phyloP scores from a whole-genome alignment of 768 basidiomycete genomes.

The Leccinum boreale region DNA sequence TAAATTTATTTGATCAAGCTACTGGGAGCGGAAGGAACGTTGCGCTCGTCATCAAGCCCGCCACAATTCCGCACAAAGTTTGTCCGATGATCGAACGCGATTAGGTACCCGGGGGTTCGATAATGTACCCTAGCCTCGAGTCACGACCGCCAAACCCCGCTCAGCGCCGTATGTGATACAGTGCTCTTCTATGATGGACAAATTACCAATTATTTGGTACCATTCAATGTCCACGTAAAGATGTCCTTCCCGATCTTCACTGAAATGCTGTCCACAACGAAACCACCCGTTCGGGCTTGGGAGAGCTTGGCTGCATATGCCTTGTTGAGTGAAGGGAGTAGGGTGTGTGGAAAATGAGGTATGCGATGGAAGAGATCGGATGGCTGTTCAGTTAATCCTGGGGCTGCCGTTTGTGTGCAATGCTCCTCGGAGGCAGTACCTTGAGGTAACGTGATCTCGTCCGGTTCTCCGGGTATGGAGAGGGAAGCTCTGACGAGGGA shows the following conservation, averaged over 20 bases:
- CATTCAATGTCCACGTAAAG: conserved; percentile 41
- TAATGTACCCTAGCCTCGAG: conserved; percentile 1
- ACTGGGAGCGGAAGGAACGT: conserved; percentile 73
- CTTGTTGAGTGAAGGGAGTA: conserved; percentile 50
- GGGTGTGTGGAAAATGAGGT: conserved; percentile 44
- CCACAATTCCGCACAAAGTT: conserved; percentile 6
- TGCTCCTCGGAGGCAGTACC: conserved; percentile 4
- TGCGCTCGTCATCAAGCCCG: conserved; percentile 51
- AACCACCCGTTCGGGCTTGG: conserved; percentile 42
- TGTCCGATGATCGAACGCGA: neutral
- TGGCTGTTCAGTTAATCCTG: conserved; percentile 6
- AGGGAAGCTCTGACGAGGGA: conserved; percentile 4
- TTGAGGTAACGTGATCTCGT: conserved; percentile 1
- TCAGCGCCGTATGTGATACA: conserved; percentile 5
- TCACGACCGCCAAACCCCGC: conserved; percentile 1
- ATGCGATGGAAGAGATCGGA: conserved; percentile 43
- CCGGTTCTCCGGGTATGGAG: neutral
- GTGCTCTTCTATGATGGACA: conserved; percentile 4
- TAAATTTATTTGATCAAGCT: conserved; percentile 72
- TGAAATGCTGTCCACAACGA: conserved; percentile 52
- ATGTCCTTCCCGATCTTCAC: conserved; percentile 72
- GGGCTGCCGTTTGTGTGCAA: conserved; percentile 1
- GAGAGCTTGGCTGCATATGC: conserved; percentile 43
- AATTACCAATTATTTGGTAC: conserved; percentile 12
- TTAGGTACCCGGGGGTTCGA: conserved; percentile 6